A percentile compares a stretch with the other conserved stretches of the same genome.
phyloP scores from a whole-genome alignment of 208 protist species.

The Chromosphaera perkinsii region DNA sequence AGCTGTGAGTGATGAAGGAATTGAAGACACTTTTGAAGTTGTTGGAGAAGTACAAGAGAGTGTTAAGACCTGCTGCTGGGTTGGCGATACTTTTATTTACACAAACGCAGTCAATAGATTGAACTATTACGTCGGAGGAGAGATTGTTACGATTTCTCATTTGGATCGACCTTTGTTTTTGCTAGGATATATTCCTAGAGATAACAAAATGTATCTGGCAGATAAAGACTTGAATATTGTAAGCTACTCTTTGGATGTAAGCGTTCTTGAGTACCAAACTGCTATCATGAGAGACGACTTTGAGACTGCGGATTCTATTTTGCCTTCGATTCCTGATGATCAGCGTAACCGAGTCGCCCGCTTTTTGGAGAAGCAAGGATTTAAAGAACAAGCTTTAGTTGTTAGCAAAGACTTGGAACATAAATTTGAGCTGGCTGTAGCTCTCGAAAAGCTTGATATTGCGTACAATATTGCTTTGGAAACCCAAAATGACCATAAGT shows the following conservation, averaged over 20 bases:
- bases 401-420: constrained; percentile 33
- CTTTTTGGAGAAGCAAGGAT: constrained; percentile 42
- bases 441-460: constrained; percentile 29
- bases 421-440: constrained; percentile 36
- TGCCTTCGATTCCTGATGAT: constrained; percentile 69
- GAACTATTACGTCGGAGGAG: constrained; percentile 92
- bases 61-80: constrained; percentile 62
- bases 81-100: constrained; percentile 94
- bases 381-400: constrained; percentile 22
- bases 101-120: constrained; percentile 80
- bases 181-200: constrained; percentile 86
- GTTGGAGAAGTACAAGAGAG: constrained; percentile 62
- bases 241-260: constrained; percentile 77
- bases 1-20: constrained; percentile 73
- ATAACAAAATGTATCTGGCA: constrained; percentile 88
- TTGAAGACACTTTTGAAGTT: constrained; percentile 90
- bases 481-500: constrained; percentile 4
- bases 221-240: constrained; percentile 77
- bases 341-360: constrained; percentile 36
- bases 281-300: constrained; percentile 88
- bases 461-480: constrained; percentile 28
- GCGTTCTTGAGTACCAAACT: constrained; percentile 93
- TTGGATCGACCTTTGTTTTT: constrained; percentile 74
- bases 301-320: constrained; percentile 65
- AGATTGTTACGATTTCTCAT: constrained; percentile 80